Evolutionary conservation across 31 red algal species (phyloP).

Genomic region (Endocladia muricata): DNA sequence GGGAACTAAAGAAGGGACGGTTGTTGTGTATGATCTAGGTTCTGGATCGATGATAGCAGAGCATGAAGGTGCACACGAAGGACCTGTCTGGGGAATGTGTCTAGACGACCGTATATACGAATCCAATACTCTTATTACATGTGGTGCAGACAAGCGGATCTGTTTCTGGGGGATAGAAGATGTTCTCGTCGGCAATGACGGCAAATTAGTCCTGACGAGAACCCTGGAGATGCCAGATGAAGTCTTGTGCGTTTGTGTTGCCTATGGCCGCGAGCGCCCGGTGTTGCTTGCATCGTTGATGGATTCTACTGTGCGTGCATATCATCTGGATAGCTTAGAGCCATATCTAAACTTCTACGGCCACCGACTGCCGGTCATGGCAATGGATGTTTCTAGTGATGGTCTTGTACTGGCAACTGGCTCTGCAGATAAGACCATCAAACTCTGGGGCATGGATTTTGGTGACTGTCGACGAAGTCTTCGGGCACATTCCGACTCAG

Average conservation of each 20-base stretch:
- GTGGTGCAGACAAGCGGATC: slow-evolving; percentile 85
- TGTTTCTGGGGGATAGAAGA: slow-evolving; percentile 78
- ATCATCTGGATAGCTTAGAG: slow-evolving; percentile 70
- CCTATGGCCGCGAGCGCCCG: slow-evolving; percentile 45
- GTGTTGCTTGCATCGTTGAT: slow-evolving; percentile 82
- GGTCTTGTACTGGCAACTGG: slow-evolving; percentile 87
- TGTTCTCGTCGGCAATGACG: slow-evolving; percentile 28
- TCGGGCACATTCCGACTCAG: slow-evolving; percentile 82
- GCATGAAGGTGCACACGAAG: slow-evolving; percentile 57
- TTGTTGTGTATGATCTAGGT: slow-evolving; percentile 63
- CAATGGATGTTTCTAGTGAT: slow-evolving; percentile 87
- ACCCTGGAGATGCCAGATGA: slow-evolving; percentile 77
- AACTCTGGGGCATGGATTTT: slow-evolving; percentile 98
- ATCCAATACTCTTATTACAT: slow-evolving; percentile 60
- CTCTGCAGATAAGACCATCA: slow-evolving; percentile 93
- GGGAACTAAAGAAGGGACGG: slow-evolving; percentile 64
- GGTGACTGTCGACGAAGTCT: slow-evolving; percentile 93
- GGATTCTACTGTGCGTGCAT: slow-evolving; percentile 91
- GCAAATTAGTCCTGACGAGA: slow-evolving; percentile 41
- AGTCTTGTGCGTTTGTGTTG: slow-evolving; percentile 75
- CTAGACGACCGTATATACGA: slow-evolving; percentile 53
- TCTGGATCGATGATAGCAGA: slow-evolving; percentile 56
- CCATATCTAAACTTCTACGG: slow-evolving; percentile 91
- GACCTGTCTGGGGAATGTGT: slow-evolving; percentile 77
- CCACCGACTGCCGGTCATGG: slow-evolving; percentile 89